phyloP scores from a whole-genome alignment of 2,329 filamentous ascomycete species.

The Thielaviopsis populi region DNA sequence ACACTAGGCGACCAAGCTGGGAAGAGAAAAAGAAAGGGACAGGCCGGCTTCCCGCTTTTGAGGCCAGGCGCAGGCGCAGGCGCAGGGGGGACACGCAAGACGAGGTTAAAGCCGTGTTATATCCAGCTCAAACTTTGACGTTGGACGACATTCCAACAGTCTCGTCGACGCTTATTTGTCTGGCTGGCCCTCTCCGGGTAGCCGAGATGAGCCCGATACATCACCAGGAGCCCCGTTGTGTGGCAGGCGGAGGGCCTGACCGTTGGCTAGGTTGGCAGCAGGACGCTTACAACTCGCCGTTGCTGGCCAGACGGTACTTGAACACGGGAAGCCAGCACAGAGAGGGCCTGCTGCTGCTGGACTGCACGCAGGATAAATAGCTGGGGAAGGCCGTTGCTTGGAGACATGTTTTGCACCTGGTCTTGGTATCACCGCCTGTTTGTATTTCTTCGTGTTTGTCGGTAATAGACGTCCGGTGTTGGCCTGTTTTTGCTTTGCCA shows the following conservation, averaged over 20 bases:
- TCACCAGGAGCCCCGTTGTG: neutral
- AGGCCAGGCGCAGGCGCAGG: neutral
- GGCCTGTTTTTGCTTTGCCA: neutral
- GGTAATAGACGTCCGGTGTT: neutral
- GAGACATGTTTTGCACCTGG: neutral
- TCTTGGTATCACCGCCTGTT: neutral
- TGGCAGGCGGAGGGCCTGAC: neutral
- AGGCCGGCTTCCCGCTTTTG: neutral
- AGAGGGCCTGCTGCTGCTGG: neutral
- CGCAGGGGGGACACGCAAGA: neutral
- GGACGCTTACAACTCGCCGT: neutral
- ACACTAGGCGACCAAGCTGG: neutral
- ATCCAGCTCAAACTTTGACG: neutral
- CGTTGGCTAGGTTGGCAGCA: neutral
- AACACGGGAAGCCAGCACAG: neutral
- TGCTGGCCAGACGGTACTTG: neutral
- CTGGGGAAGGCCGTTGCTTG: neutral
- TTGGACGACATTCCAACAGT: neutral
- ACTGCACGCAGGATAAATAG: neutral
- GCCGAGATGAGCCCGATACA: neutral
- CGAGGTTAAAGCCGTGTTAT: neutral
- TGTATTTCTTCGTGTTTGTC: neutral
- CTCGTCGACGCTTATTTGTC: neutral
- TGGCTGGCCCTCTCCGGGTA: neutral
- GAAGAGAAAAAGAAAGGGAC: neutral